phyloP scores from a whole-genome alignment of 345 rosid species.

The Populus davidiana region DNA sequence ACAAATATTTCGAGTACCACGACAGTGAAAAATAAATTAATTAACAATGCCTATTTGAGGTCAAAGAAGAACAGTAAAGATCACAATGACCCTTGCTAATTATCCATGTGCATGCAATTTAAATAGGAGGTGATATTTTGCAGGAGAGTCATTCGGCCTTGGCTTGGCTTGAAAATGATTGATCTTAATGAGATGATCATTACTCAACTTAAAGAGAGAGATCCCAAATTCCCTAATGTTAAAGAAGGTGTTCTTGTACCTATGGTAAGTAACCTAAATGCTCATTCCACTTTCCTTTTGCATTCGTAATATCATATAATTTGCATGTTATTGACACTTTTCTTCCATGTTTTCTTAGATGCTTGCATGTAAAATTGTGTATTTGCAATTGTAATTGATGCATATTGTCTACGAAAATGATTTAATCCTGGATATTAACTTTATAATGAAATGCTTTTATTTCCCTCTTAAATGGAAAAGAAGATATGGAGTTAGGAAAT shows the following conservation, averaged over 20 bases:
- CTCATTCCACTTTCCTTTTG: not conserved
- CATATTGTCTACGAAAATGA: too few species aligned
- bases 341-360: not conserved
- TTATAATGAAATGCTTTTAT: too few species aligned
- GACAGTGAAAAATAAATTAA: too few species aligned
- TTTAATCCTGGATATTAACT: too few species aligned
- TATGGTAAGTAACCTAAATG: slow-evolving; percentile 40
- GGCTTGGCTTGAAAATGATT: slow-evolving; percentile 93
- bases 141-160: slow-evolving; percentile 92
- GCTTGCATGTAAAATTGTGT: not conserved
- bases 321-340: not conserved
- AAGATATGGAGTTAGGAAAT: too few species aligned
- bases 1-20: too few species aligned
- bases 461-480: too few species aligned
- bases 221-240: slow-evolving; percentile 64
- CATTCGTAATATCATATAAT: not conserved
- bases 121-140: slow-evolving; percentile 7
- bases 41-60: too few species aligned
- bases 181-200: slow-evolving; percentile 80
- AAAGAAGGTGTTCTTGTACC: slow-evolving; percentile 70
- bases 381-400: too few species aligned
- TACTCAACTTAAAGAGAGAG: slow-evolving; percentile 79
- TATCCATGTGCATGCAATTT: not conserved
- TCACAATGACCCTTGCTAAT: too few species aligned
- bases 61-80: too few species aligned